Conservation (phyloP, 106 monocot species). For the Triglochin maritima region DNA sequence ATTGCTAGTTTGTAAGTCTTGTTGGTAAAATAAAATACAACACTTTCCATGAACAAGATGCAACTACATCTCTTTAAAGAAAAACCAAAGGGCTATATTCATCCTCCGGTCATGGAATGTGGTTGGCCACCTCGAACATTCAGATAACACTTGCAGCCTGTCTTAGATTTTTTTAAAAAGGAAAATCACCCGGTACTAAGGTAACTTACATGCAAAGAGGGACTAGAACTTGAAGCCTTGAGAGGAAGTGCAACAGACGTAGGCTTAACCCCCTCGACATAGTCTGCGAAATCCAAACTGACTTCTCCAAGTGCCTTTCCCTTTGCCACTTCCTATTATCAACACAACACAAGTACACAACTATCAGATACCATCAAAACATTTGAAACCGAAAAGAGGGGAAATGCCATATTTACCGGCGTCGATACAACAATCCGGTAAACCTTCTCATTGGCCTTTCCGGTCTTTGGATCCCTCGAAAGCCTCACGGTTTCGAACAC, state of each 20-base stretch:
- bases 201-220: conserved; percentile 69
- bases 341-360: background rate
- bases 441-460: conserved; percentile 57
- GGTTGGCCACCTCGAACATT: too few species aligned
- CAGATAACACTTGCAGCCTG: too few species aligned
- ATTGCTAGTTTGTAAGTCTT: too few species aligned
- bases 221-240: conserved; percentile 38
- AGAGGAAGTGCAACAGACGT: conserved; percentile 58
- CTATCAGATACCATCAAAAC: background rate
- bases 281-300: conserved; percentile 58
- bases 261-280: conserved; percentile 56
- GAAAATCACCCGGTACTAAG: background rate
- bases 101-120: too few species aligned
- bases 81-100: too few species aligned
- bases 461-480: conserved; percentile 45
- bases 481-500: conserved; percentile 60
- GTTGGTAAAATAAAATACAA: too few species aligned
- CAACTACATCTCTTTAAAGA: too few species aligned
- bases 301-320: conserved; percentile 56
- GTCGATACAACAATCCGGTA: conserved; percentile 70
- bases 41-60: too few species aligned
- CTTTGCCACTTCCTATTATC: conserved; percentile 52
- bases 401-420: conserved; percentile 20
- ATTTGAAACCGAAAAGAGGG: background rate
- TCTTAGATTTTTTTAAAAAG: too few species aligned